Evolutionary conservation across 352 stramenopile species (phyloP), one percentile per base, ranked within the genome.

Genomic region (Phytophthora brassicae): DNA sequence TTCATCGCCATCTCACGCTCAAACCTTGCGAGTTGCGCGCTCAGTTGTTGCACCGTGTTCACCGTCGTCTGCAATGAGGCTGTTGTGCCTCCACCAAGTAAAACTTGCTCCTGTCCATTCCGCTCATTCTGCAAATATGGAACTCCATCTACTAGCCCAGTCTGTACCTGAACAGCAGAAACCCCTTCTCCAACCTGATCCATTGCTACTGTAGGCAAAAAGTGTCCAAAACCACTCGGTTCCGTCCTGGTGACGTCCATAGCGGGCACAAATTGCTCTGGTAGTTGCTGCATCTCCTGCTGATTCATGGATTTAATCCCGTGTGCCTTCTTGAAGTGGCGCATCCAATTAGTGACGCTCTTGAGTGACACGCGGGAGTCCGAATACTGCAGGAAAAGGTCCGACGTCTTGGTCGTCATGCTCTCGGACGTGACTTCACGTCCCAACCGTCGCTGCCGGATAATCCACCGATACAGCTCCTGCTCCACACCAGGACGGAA

Each of bases 401-500:
- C 81, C 5, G 74, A 72, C 17, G 77, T 74, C 43, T 88, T 92
- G 36, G 71, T 48, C 2, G 65, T 65, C 19, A 92, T 33, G 33
- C 69, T 67, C 20, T 92, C 79, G 8, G 70, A 35, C 12, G 78
- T 68, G 14, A 94, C 79, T 4, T 49, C 43, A 3, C 83, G 81
- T 0, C 55, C 66, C 5, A 92, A 62, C 35, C 66, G 68, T 11
- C 83, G 75, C 62, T 92, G 79, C 5, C 81, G 83, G 44, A 94
- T 85, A 39, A 94, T 72, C 85, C 85, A 94, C 1, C 83, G 82
- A 57, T 94, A 94, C 28, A 94, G 75, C 57, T 90, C 82, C 51
- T 91, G 82, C 51, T 94, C 85, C 13, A 94, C 83, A 19, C 79
- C 85, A 2, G 85, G 85, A 47, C 89, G 79, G 77, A 79, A 87